Evolutionary conservation across 1,284 basidiomycete genomes (phyloP).

Genomic region (Irpex lacteus): DNA sequence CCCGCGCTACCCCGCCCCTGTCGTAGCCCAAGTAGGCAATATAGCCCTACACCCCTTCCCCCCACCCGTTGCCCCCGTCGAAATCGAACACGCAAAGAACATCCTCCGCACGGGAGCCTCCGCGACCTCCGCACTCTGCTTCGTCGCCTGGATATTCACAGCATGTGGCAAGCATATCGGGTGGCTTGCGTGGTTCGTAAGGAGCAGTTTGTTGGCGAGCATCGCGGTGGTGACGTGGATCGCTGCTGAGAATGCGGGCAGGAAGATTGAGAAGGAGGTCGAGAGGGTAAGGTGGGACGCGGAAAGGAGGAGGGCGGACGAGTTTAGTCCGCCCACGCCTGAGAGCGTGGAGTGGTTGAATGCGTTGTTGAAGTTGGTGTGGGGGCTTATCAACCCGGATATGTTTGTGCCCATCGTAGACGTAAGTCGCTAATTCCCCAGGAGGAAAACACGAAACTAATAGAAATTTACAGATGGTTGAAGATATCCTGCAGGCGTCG

Average conservation of each 20-base stretch:
- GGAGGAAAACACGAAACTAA: slow-evolving; percentile 24
- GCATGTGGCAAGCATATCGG: slow-evolving; percentile 46
- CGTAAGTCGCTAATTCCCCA: slow-evolving; percentile 6
- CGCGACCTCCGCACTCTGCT: slow-evolving; percentile 19
- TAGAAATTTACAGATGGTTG: slow-evolving; percentile 49
- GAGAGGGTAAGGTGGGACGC: slow-evolving; percentile 36
- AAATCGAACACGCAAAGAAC: slow-evolving; percentile 27
- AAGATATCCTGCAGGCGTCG: slow-evolving; percentile 67
- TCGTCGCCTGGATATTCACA: slow-evolving; percentile 40
- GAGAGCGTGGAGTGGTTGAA: slow-evolving; percentile 62
- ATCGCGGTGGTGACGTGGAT: slow-evolving; percentile 37
- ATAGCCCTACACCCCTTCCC: slow-evolving; percentile 55
- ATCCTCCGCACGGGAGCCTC: slow-evolving; percentile 33
- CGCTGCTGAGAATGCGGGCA: slow-evolving; percentile 37
- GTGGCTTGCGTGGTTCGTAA: slow-evolving; percentile 37
- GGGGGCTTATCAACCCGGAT: slow-evolving; percentile 57
- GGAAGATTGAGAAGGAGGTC: slow-evolving; percentile 50
- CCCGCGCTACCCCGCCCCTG: slow-evolving; percentile 30
- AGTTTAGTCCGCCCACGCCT: slow-evolving; percentile 48
- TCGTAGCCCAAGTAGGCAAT: slow-evolving; percentile 45
- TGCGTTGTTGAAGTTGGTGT: slow-evolving; percentile 44
- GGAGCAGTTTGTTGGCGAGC: slow-evolving; percentile 35
- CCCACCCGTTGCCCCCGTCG: slow-evolving; percentile 38
- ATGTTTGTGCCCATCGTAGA: slow-evolving; percentile 39
- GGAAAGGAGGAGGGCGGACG: slow-evolving; percentile 40